These are phyloP conservation scores for Mortierella sp. DNA, from an alignment of 371 early-diverging fungal species.

Conservation along the genomic window DNA sequence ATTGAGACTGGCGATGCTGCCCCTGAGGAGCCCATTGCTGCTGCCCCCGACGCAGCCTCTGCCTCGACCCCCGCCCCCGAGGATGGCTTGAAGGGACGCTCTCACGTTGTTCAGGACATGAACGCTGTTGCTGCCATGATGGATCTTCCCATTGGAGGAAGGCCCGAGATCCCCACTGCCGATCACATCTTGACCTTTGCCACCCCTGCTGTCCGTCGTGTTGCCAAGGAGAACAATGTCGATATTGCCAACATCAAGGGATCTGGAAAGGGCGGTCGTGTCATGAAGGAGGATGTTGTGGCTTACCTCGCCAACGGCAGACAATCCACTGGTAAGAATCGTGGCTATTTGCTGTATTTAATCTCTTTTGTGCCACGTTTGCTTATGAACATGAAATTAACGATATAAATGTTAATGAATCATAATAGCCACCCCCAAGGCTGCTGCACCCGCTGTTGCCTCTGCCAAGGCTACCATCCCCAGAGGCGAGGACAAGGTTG, in stretches of 20 bases:
- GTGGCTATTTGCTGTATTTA: neutral
- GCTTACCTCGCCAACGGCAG: conserved; percentile 63
- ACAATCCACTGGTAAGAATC: conserved; percentile 32
- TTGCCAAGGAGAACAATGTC: conserved; percentile 86
- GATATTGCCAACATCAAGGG: conserved; percentile 83
- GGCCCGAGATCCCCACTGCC: conserved; percentile 33
- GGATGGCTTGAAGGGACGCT: conserved; percentile 47
- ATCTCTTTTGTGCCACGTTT: too few relatives aligned
- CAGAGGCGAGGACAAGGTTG: conserved; percentile 61
- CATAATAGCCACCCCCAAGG: conserved; percentile 29
- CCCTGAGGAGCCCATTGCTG: conserved; percentile 25
- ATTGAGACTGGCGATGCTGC: conserved; percentile 77
- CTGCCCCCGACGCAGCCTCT: conserved; percentile 42
- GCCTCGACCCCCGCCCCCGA: conserved; percentile 30
- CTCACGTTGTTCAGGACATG: conserved; percentile 52
- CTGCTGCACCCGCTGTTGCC: conserved; percentile 29
- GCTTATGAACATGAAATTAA: neutral
- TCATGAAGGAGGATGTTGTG: conserved; percentile 94
- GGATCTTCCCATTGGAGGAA: conserved; percentile 22
- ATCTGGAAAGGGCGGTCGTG: conserved; percentile 90
- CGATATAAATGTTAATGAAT: neutral
- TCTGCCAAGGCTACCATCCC: conserved; percentile 38
- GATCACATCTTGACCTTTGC: conserved; percentile 67
- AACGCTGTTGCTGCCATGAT: conserved; percentile 48
- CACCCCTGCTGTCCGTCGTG: conserved; percentile 94